These are phyloP conservation scores for Calocybe indica DNA, from an alignment of 768 basidiomycete genomes.

Conservation along the genomic window DNA sequence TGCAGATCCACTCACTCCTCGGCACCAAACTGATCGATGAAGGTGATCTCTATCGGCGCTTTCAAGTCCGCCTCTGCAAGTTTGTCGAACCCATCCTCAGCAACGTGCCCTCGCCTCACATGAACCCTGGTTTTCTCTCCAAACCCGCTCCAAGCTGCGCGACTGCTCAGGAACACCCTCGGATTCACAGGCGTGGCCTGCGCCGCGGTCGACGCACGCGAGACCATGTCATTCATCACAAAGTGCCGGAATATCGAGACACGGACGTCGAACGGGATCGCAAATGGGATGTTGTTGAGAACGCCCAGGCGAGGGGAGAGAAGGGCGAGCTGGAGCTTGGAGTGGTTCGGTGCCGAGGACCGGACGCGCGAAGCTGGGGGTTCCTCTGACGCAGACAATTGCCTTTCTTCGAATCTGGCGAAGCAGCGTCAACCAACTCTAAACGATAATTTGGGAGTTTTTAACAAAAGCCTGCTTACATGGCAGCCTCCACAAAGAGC, in stretches of 20 bases:
- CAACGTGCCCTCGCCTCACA: slow-evolving; percentile 70
- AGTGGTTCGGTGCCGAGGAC: slow-evolving; percentile 11
- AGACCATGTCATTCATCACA: slow-evolving; percentile 54
- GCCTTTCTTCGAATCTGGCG: slow-evolving; percentile 59
- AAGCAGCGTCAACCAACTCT: background rate
- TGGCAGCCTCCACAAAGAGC: slow-evolving; percentile 81
- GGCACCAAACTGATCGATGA: slow-evolving; percentile 84
- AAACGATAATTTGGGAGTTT: too few species aligned
- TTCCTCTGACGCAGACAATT: slow-evolving; percentile 26
- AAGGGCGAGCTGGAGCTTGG: slow-evolving; percentile 67
- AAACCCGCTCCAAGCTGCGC: slow-evolving; percentile 10
- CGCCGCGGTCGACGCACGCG: slow-evolving; percentile 2
- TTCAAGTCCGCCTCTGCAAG: slow-evolving; percentile 77
- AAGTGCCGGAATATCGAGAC: slow-evolving; percentile 87
- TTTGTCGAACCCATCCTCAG: slow-evolving; percentile 88
- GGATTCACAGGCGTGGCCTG: background rate
- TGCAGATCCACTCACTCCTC: slow-evolving; percentile 56
- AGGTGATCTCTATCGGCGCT: slow-evolving; percentile 80
- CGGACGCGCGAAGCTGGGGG: background rate
- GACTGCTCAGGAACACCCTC: background rate
- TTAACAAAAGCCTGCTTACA: slow-evolving; percentile 39
- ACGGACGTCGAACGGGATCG: slow-evolving; percentile 89
- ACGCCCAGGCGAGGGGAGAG: slow-evolving; percentile 85
- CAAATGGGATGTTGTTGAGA: slow-evolving; percentile 93
- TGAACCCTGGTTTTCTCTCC: slow-evolving; percentile 31